These are phyloP conservation scores for Fusarium caatingaense DNA, from an alignment of 2,329 filamentous ascomycete genomes.

Conservation along the genomic window DNA sequence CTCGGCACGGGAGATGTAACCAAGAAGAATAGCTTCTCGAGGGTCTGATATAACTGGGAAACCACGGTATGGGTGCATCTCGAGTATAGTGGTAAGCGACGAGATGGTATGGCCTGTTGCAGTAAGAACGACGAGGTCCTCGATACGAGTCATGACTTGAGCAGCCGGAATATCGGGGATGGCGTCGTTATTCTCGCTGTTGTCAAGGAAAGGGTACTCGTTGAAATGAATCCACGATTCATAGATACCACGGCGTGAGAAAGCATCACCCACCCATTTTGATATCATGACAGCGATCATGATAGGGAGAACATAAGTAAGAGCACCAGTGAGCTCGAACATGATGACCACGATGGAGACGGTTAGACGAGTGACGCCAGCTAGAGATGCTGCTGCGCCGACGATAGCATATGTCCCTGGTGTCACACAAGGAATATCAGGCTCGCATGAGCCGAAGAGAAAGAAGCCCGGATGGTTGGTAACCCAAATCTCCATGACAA, in stretches of 20 bases:
- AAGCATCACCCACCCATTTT: slow-evolving; percentile 98
- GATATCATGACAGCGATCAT: slow-evolving; percentile 99
- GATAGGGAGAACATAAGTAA: slow-evolving; percentile 96
- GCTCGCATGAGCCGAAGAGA: slow-evolving; percentile 82
- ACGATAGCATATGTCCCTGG: slow-evolving; percentile 97
- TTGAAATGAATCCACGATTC: slow-evolving; percentile 98
- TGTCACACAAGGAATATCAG: slow-evolving; percentile 87
- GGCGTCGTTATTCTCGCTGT: slow-evolving; percentile 77
- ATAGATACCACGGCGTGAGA: slow-evolving; percentile 93
- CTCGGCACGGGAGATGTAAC: slow-evolving; percentile 94
- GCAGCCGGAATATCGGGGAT: slow-evolving; percentile 88
- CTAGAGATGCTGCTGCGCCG: slow-evolving; percentile 92
- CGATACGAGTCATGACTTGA: slow-evolving; percentile 91
- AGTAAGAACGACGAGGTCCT: slow-evolving; percentile 89
- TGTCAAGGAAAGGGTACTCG: slow-evolving; percentile 94
- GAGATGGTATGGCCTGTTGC: slow-evolving; percentile 89
- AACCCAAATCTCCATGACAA: slow-evolving; percentile 90
- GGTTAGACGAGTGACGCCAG: slow-evolving; percentile 94
- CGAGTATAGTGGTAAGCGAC: slow-evolving; percentile 76
- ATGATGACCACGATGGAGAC: slow-evolving; percentile 99
- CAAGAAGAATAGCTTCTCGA: slow-evolving; percentile 81
- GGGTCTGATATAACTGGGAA: slow-evolving; percentile 90
- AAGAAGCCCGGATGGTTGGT: slow-evolving; percentile 80
- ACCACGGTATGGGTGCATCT: slow-evolving; percentile 82
- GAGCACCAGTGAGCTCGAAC: slow-evolving; percentile 96